Conservation (phyloP, 2,329 filamentous ascomycete species). For the Fusarium sp. region DNA sequence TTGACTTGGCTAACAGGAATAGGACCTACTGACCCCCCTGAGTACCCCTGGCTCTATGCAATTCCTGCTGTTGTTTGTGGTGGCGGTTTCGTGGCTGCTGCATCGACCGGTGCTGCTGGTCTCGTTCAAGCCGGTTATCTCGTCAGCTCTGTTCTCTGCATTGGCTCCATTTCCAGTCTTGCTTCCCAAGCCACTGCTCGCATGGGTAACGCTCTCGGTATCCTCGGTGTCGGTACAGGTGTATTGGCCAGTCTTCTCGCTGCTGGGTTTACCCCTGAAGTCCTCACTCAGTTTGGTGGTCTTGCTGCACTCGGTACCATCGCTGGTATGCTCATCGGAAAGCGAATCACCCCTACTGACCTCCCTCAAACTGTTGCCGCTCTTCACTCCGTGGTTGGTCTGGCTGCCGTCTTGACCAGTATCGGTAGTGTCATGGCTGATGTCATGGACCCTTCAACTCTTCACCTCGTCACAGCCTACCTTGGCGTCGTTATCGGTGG, state of each 20-base stretch:
- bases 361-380: slow-evolving; percentile 90
- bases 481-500: slow-evolving; percentile 86
- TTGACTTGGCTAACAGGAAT: slow-evolving; percentile 36
- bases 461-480: slow-evolving; percentile 88
- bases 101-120: slow-evolving; percentile 81
- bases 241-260: slow-evolving; percentile 84
- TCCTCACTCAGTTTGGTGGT: slow-evolving; percentile 79
- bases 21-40: slow-evolving; percentile 83
- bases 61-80: slow-evolving; percentile 80
- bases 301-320: slow-evolving; percentile 77
- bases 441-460: slow-evolving; percentile 72
- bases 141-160: slow-evolving; percentile 84
- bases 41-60: slow-evolving; percentile 88
- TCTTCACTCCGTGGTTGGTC: slow-evolving; percentile 86
- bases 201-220: slow-evolving; percentile 85
- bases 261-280: slow-evolving; percentile 80
- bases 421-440: slow-evolving; percentile 85
- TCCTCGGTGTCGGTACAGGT: slow-evolving; percentile 83
- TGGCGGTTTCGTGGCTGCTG: slow-evolving; percentile 81
- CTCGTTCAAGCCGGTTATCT: slow-evolving; percentile 89
- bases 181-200: slow-evolving; percentile 84
- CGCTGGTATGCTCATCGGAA: slow-evolving; percentile 77
- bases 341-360: slow-evolving; percentile 86
- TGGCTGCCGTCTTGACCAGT: slow-evolving; percentile 87
- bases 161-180: slow-evolving; percentile 81